Evolutionary conservation across 2,329 filamentous ascomycete genomes (phyloP).

Genomic region (Monosporascus ibericus): DNA sequence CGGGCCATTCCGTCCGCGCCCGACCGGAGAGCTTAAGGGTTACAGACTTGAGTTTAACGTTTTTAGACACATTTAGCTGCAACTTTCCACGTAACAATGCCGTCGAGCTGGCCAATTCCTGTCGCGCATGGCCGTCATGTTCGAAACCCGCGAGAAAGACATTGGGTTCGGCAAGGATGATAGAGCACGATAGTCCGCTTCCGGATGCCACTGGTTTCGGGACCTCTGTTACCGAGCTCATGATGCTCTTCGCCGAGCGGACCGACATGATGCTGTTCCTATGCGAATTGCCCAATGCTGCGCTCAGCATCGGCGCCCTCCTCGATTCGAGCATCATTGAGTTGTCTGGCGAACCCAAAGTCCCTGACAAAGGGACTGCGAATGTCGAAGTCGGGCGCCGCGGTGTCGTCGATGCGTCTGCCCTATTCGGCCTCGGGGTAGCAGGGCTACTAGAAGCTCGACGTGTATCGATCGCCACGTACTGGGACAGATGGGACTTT

Average conservation of each 20-base stretch:
- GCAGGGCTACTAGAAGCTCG: constrained; percentile 5
- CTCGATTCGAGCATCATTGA: constrained; percentile 25
- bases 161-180: constrained; percentile 72
- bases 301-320: constrained; percentile 17
- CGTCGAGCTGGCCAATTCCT: constrained; percentile 56
- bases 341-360: constrained; percentile 11
- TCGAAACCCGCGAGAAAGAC: constrained; percentile 76
- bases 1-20: constrained; percentile 91
- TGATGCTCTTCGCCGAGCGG: constrained; percentile 43
- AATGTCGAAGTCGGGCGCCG: constrained; percentile 19
- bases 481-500: constrained; percentile 19
- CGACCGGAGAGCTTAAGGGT: constrained; percentile 80
- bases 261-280: constrained; percentile 47
- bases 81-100: constrained; percentile 82
- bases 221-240: constrained; percentile 49
- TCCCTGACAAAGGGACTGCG: constrained; percentile 14
- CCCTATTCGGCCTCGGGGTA: constrained; percentile 9
- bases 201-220: constrained; percentile 74
- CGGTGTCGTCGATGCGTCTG: constrained; percentile 4
- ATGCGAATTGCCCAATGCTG: constrained; percentile 25
- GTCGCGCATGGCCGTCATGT: constrained; percentile 52
- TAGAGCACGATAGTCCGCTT: constrained; percentile 68
- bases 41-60: constrained; percentile 87
- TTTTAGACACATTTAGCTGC: constrained; percentile 76
- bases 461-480: constrained; percentile 12